These are phyloP conservation scores for Leccinum barrowsii DNA, from an alignment of 768 basidiomycete genomes.

Conservation along the genomic window DNA sequence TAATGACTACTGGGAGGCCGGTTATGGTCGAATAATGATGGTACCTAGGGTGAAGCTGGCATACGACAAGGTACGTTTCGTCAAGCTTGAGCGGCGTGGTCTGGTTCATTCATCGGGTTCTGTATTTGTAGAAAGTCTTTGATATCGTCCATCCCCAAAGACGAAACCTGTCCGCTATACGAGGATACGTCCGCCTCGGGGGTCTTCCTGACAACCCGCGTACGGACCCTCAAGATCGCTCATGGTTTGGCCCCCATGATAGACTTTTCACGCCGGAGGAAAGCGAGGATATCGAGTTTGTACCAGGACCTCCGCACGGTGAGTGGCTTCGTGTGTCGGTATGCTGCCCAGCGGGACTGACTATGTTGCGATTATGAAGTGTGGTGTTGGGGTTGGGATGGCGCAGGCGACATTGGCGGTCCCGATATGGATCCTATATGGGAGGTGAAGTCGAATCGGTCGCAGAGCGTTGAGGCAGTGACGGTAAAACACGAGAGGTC, in stretches of 20 bases:
- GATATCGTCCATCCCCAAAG: slow-evolving; percentile 91
- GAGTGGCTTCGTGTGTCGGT: background rate
- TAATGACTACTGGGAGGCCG: slow-evolving; percentile 97
- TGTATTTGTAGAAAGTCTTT: slow-evolving; percentile 71
- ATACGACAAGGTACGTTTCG: slow-evolving; percentile 71
- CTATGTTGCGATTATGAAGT: slow-evolving; percentile 45
- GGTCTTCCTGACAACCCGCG: slow-evolving; percentile 94
- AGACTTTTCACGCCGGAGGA: slow-evolving; percentile 90
- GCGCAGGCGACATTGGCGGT: slow-evolving; percentile 95
- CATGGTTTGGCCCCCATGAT: slow-evolving; percentile 98
- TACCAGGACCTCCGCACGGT: slow-evolving; percentile 85
- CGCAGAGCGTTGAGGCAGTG: slow-evolving; percentile 56
- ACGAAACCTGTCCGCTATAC: slow-evolving; percentile 91
- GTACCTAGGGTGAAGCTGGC: slow-evolving; percentile 95
- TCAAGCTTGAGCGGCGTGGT: background rate
- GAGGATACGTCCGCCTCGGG: slow-evolving; percentile 92
- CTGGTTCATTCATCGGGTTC: slow-evolving; percentile 1
- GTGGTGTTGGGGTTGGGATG: slow-evolving; percentile 99
- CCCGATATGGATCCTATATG: slow-evolving; percentile 98
- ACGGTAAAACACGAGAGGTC: slow-evolving; percentile 65
- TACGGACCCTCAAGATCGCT: slow-evolving; percentile 95
- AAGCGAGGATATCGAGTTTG: slow-evolving; percentile 69
- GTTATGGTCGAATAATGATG: slow-evolving; percentile 97
- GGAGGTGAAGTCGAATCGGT: slow-evolving; percentile 76
- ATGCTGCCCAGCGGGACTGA: background rate